These are phyloP conservation scores for Kazachstania kunashirensis DNA, from an alignment of 805 yeast genomes.

Conservation along the genomic window DNA sequence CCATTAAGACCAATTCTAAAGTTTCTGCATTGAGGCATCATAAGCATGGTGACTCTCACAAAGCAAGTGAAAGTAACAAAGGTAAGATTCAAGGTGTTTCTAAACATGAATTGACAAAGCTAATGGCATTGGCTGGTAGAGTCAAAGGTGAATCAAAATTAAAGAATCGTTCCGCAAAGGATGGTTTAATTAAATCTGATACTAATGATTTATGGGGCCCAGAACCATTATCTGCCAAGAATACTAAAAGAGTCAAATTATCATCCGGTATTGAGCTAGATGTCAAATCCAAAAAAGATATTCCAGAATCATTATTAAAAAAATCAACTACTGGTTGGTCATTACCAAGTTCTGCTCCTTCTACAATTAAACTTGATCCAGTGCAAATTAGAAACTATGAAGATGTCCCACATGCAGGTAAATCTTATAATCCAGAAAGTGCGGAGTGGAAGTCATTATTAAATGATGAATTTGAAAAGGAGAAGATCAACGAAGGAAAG, in stretches of 20 bases:
- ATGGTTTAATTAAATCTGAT: slow-evolving; percentile 49
- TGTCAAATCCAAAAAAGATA: slow-evolving; percentile 16
- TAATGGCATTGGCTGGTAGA: slow-evolving; percentile 72
- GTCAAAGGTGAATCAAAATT: slow-evolving; percentile 44
- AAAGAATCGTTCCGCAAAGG: slow-evolving; percentile 41
- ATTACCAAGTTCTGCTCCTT: slow-evolving; percentile 44
- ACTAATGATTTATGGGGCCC: slow-evolving; percentile 67
- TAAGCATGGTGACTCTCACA: slow-evolving; percentile 31
- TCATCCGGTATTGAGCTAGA: slow-evolving; percentile 26
- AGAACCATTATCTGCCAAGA: slow-evolving; percentile 4
- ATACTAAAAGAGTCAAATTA: slow-evolving; percentile 9
- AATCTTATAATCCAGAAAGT: slow-evolving; percentile 79
- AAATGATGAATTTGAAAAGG: slow-evolving; percentile 53
- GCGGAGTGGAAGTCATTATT: slow-evolving; percentile 74
- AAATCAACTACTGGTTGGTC: slow-evolving; percentile 40
- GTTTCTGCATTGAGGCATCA: slow-evolving; percentile 49
- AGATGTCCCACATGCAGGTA: slow-evolving; percentile 67
- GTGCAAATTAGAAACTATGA: slow-evolving; percentile 43
- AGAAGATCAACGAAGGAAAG: slow-evolving; percentile 57
- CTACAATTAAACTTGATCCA: slow-evolving; percentile 44
- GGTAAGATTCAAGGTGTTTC: slow-evolving; percentile 51
- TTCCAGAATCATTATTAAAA: slow-evolving; percentile 34
- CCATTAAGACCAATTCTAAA: slow-evolving; percentile 49
- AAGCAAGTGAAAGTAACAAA: slow-evolving; percentile 17
- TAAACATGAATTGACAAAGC: slow-evolving; percentile 49